Conservation (phyloP, 768 basidiomycete species). For the Sarcodon aspratus region DNA sequence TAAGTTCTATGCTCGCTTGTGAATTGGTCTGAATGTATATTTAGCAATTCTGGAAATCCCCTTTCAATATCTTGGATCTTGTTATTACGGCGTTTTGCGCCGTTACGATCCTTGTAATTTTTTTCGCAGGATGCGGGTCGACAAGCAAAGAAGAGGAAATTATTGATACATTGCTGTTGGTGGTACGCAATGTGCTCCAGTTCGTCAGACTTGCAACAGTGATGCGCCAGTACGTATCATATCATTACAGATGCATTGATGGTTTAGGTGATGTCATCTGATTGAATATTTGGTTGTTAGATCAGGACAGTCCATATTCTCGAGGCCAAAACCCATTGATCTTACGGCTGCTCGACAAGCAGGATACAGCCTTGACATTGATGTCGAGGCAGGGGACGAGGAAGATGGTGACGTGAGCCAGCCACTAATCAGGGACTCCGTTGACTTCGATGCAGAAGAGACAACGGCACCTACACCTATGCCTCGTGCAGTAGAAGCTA, state of each 20-base stretch:
- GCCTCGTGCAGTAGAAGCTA: conserved; percentile 46
- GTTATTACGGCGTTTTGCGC: conserved; percentile 84
- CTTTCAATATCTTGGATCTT: conserved; percentile 84
- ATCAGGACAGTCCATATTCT: conserved; percentile 84
- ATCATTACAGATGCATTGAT: background rate
- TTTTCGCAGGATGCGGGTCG: conserved; percentile 75
- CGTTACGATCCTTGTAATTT: conserved; percentile 78
- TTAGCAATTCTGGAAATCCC: conserved; percentile 96
- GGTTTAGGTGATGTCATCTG: background rate
- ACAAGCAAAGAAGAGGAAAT: conserved; percentile 90
- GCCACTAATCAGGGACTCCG: conserved; percentile 46
- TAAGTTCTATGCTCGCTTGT: conserved; percentile 27
- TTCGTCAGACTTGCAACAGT: conserved; percentile 88
- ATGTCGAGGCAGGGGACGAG: conserved; percentile 56
- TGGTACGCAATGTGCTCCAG: conserved; percentile 87
- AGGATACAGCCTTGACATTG: conserved; percentile 60
- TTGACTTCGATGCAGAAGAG: conserved; percentile 52
- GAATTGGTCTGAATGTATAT: background rate
- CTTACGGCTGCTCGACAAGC: conserved; percentile 59
- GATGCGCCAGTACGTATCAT: conserved; percentile 73
- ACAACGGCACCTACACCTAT: conserved; percentile 32
- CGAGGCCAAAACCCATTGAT: conserved; percentile 78
- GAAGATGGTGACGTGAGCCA: conserved; percentile 35
- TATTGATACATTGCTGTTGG: conserved; percentile 83
- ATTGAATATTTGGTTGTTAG: conserved; percentile 22